These are phyloP conservation scores for Blepharisma undulans DNA, from an alignment of 169 alveolate species.

Conservation along the genomic window DNA sequence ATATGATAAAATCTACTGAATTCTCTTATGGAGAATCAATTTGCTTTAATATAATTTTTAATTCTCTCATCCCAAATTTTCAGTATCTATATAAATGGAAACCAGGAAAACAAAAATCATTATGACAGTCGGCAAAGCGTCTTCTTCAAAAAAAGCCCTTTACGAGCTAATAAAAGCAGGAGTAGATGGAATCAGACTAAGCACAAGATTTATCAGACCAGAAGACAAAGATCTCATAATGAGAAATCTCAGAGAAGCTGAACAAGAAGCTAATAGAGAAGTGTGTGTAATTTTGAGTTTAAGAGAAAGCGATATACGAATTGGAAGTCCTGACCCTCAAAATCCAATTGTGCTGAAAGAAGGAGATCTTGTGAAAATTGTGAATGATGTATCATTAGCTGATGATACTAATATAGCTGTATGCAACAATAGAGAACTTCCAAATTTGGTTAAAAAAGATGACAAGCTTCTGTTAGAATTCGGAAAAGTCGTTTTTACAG, in stretches of 20 bases:
- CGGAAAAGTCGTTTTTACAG: slow-evolving; percentile 37
- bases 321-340: slow-evolving; percentile 5
- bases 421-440: slow-evolving; percentile 21
- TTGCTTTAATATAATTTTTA: not conserved
- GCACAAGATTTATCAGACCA: not conserved
- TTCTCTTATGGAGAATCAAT: not conserved
- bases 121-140: slow-evolving; percentile 47
- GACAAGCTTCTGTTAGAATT: slow-evolving; percentile 29
- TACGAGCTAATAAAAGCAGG: slow-evolving; percentile 36
- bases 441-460: slow-evolving; percentile 17
- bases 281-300: slow-evolving; percentile 29
- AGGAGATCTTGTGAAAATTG: slow-evolving; percentile 20
- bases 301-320: slow-evolving; percentile 26
- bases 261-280: not conserved
- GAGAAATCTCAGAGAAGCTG: slow-evolving; percentile 33
- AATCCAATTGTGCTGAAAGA: not conserved
- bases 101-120: slow-evolving; percentile 46
- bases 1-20: not conserved
- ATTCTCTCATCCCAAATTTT: not conserved
- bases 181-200: slow-evolving; percentile 38
- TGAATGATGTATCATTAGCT: not conserved
- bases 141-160: not conserved
- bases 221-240: not conserved
- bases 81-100: not conserved
- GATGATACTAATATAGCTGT: not conserved